phyloP scores from a whole-genome alignment of 2,329 filamentous ascomycete species.

The Aspergillus awamori region DNA sequence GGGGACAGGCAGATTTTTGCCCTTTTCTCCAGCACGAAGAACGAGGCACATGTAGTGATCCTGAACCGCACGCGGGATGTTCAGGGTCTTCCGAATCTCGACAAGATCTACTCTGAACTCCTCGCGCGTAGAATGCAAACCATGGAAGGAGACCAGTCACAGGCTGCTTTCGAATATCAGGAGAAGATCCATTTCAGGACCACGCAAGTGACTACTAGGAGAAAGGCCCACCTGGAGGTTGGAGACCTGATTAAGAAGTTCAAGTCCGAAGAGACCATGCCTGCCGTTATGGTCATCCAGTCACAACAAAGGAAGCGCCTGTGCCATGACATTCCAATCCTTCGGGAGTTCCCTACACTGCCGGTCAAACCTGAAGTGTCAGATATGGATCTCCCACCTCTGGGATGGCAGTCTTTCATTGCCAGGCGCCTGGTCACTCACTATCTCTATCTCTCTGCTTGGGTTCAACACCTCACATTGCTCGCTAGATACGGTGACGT shows the following conservation, averaged over 20 bases:
- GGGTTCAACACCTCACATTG: conserved; percentile 85
- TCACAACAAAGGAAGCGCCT: conserved; percentile 82
- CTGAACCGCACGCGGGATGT: conserved; percentile 79
- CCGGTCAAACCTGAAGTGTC: conserved; percentile 78
- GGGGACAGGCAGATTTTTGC: conserved; percentile 93
- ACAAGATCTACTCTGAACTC: conserved; percentile 82
- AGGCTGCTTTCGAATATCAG: conserved; percentile 83
- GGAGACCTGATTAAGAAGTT: conserved; percentile 88
- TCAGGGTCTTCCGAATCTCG: conserved; percentile 86
- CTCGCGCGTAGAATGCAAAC: conserved; percentile 66
- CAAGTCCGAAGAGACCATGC: conserved; percentile 77
- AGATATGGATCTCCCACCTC: conserved; percentile 83
- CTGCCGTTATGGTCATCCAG: conserved; percentile 84
- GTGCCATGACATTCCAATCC: conserved; percentile 78
- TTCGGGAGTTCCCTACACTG: conserved; percentile 83
- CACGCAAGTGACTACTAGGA: conserved; percentile 82
- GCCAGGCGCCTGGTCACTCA: conserved; percentile 83
- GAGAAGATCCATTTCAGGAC: conserved; percentile 83
- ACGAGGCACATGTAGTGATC: conserved; percentile 84
- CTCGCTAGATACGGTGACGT: conserved; percentile 91
- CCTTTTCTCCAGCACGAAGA: conserved; percentile 79
- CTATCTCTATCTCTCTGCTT: conserved; percentile 89
- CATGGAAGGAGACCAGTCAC: conserved; percentile 70
- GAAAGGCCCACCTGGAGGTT: conserved; percentile 86
- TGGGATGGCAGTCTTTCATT: conserved; percentile 91